Base-by-base conservation (phyloP, 2,329 filamentous ascomycete genomes). In the Penicillium sp. region DNA sequence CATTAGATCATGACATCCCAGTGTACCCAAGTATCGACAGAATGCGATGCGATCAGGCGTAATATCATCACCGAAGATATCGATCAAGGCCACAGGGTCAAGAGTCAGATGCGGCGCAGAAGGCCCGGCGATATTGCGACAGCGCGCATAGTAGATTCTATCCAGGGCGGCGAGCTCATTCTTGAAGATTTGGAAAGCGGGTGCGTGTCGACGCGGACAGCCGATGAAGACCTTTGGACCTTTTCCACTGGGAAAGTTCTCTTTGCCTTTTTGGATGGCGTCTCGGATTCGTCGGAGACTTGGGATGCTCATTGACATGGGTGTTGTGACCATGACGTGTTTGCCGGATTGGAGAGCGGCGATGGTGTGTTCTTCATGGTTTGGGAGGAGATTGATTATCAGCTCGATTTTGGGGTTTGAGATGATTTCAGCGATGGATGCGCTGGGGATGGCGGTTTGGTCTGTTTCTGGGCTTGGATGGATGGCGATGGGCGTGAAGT, bases 201-300 rank as follows among this genome's bases (percentile, higher is more conserved):
- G 70, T 0, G 85, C 84, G 61, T 86, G 86, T n/a, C 85, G 77
- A 18, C 85, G 74, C 76, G 85, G 85, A 52, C 83, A 85, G 2
- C 83, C 84, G 0, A 88, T 82, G 62, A 87, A 83, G 2, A 86
- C 76, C 29, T 67, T 74, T 4, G 71, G 72, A 0, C 66, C 29
- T 56, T 53, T 0, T 77, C 75, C 1, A 4, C 8, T 6, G 55
- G 61, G 16, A 69, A 67, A 63, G 85, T 80, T 0, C 39, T 39
- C 16, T 9, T 38, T 22, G 27, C 57, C 61, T 38, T 62, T 58
- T 13, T 56, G 50, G 18, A 42, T 56, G 14, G 83, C 83, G 0
- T 72, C 77, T 29, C 80, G 69, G 21, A 88, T 79, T 0, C 70
- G 65, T 24, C 79, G 68, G 0, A 79, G 71, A 44, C 79, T 78